Percentiles rank a stretch among this genome's conserved stretches.
Evolutionary conservation across 768 basidiomycete genomes (phyloP).

Genomic region (Thelephora aurantiotincta): DNA sequence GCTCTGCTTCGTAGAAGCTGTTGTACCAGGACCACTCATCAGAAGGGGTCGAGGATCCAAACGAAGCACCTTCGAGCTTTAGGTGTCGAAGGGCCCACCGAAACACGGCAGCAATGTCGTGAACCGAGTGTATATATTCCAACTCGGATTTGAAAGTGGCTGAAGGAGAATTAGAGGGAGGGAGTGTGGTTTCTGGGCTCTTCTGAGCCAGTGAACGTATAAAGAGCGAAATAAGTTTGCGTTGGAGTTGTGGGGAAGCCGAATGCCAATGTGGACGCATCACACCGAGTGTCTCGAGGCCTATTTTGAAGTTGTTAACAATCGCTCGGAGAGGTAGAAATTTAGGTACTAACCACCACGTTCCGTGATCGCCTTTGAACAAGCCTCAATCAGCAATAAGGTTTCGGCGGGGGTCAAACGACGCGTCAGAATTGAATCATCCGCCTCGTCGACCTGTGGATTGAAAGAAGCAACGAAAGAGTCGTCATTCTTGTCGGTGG

Average conservation of each 20-base stretch:
- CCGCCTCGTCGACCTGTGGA: slow-evolving; percentile 33
- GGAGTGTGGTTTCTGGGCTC: slow-evolving; percentile 30
- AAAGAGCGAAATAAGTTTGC: slow-evolving; percentile 55
- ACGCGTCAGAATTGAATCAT: slow-evolving; percentile 38
- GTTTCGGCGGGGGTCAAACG: slow-evolving; percentile 50
- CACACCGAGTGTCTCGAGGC: slow-evolving; percentile 68
- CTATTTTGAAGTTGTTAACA: slow-evolving; percentile 19
- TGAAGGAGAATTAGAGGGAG: slow-evolving; percentile 31
- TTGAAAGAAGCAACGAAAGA: slow-evolving; percentile 38
- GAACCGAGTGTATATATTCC: slow-evolving; percentile 47
- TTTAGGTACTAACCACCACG: slow-evolving; percentile 32
- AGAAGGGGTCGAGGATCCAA: slow-evolving; percentile 29
- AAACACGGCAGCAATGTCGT: slow-evolving; percentile 68
- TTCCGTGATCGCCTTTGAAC: slow-evolving; percentile 50
- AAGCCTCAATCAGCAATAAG: slow-evolving; percentile 48
- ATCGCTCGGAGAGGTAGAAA: background rate
- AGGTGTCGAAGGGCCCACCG: slow-evolving; percentile 75
- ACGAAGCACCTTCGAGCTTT: slow-evolving; percentile 39
- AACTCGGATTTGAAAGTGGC: slow-evolving; percentile 54
- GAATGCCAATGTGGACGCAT: slow-evolving; percentile 84
- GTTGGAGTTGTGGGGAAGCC: slow-evolving; percentile 56
- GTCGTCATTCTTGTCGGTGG: slow-evolving; percentile 32
- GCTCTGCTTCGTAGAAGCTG: slow-evolving; percentile 47
- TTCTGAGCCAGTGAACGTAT: slow-evolving; percentile 45
- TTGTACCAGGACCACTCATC: slow-evolving; percentile 51